phyloP scores from a whole-genome alignment of 371 early-diverging fungal species.

The Mortierella sp. region DNA sequence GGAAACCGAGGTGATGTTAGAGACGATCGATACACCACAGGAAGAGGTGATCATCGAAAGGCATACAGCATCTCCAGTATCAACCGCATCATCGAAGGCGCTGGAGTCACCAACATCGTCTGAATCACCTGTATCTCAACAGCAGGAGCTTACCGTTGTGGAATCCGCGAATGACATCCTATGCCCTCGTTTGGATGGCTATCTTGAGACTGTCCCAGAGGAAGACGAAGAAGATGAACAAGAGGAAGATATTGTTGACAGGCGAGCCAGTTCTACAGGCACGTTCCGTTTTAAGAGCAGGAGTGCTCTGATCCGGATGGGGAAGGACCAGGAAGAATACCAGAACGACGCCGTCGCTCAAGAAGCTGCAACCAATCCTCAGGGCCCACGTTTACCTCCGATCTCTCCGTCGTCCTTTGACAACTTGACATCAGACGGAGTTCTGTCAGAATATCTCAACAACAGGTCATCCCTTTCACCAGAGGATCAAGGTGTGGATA shows the following conservation, averaged over 20 bases:
- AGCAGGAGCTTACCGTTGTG: background rate
- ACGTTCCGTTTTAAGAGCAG: slow-evolving; percentile 30
- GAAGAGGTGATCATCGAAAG: too few relatives aligned
- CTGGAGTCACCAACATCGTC: too few relatives aligned
- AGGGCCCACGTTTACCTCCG: background rate
- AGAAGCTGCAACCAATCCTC: background rate
- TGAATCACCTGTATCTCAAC: too few relatives aligned
- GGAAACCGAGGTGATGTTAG: too few relatives aligned
- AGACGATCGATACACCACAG: too few relatives aligned
- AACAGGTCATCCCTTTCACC: too few relatives aligned
- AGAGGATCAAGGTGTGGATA: background rate
- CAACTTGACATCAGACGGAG: background rate
- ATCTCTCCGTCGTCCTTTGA: slow-evolving; percentile 11
- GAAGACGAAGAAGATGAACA: slow-evolving; percentile 37
- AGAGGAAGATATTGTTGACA: background rate
- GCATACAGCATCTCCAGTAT: too few relatives aligned
- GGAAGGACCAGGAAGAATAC: slow-evolving; percentile 12
- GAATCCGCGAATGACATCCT: background rate
- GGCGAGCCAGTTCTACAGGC: slow-evolving; percentile 9
- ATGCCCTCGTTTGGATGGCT: background rate
- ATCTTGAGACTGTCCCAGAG: slow-evolving; percentile 23
- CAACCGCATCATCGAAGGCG: too few relatives aligned
- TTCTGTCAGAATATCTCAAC: background rate
- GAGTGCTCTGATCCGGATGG: slow-evolving; percentile 15
- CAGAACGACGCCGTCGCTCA: slow-evolving; percentile 3